These are phyloP conservation scores for Plasmodium coatneyi DNA, from an alignment of 169 alveolate genomes.

Conservation along the genomic window DNA sequence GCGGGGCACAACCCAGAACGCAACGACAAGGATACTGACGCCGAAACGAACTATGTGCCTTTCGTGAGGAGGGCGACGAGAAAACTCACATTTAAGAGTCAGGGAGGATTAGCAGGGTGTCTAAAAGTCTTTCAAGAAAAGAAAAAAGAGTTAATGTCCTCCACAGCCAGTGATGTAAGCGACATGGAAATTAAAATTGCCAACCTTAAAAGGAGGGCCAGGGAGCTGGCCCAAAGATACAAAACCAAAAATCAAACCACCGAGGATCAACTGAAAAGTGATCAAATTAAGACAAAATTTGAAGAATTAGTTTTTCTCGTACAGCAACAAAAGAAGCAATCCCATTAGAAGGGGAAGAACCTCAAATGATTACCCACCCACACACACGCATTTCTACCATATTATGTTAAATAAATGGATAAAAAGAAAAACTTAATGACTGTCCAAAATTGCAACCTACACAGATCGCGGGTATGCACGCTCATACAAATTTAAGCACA, in stretches of 20 bases:
- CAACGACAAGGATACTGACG: slow-evolving; percentile 6
- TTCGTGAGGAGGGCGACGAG: slow-evolving; percentile 74
- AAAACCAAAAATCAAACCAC: slow-evolving; percentile 27
- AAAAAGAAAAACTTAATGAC: not conserved
- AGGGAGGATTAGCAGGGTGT: slow-evolving; percentile 73
- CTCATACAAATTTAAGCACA: not conserved
- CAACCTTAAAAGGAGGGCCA: slow-evolving; percentile 74
- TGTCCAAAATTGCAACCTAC: not conserved
- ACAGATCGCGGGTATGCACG: not conserved
- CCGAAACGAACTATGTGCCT: slow-evolving; percentile 34
- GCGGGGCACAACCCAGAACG: not conserved
- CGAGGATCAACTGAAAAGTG: slow-evolving; percentile 1
- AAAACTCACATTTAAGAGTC: slow-evolving; percentile 57
- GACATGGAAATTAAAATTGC: slow-evolving; percentile 75
- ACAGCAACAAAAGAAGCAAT: slow-evolving; percentile 27
- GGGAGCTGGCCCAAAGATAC: slow-evolving; percentile 73
- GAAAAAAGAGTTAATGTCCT: slow-evolving; percentile 61
- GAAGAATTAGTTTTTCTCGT: slow-evolving; percentile 63
- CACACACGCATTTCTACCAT: not conserved
- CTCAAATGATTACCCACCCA: not conserved
- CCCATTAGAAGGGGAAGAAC: not conserved
- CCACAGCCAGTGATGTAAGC: slow-evolving; percentile 41
- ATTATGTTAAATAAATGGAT: not conserved
- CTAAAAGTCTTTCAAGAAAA: slow-evolving; percentile 45
- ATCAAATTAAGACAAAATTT: slow-evolving; percentile 16